phyloP scores from a whole-genome alignment of 2,329 filamentous ascomycete genomes.

The Chaetomium sp. region DNA sequence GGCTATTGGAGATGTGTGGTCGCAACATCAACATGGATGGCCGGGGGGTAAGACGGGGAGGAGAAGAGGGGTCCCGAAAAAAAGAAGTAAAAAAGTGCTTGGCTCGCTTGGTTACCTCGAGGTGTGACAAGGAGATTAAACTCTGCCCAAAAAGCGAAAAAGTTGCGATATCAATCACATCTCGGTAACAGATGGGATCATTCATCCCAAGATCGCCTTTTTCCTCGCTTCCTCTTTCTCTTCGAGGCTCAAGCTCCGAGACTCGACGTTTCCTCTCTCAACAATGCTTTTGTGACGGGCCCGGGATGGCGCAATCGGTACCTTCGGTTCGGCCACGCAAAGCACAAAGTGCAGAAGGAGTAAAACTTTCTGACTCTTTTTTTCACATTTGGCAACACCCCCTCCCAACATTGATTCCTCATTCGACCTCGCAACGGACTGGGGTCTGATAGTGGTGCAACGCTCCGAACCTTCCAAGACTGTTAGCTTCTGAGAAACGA shows the following conservation, averaged over 20 bases:
- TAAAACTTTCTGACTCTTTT: too few species aligned
- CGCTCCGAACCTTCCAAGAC: not conserved
- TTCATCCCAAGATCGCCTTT: not conserved
- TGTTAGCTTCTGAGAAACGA: not conserved
- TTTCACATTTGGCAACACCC: too few species aligned
- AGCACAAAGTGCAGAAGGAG: not conserved
- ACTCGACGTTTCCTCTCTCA: not conserved
- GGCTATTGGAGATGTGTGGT: constrained; percentile 2
- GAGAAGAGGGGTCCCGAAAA: too few species aligned
- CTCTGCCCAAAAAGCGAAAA: not conserved
- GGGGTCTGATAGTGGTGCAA: constrained; percentile 7
- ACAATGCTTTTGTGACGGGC: constrained; percentile 2
- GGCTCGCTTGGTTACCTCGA: not conserved
- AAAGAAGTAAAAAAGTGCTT: too few species aligned
- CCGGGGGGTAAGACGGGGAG: too few species aligned
- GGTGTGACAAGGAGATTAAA: constrained; percentile 13
- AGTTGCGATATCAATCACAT: constrained; percentile 4
- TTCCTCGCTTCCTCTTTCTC: not conserved
- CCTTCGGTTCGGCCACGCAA: not conserved
- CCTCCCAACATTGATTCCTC: too few species aligned
- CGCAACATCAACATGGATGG: not conserved
- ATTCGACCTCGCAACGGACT: not conserved
- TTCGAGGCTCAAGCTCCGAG: not conserved
- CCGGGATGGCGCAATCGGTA: constrained; percentile 5
- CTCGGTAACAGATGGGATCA: not conserved